Evolutionary conservation across 768 basidiomycete species (phyloP).

Genomic region (Amanita muscaria): DNA sequence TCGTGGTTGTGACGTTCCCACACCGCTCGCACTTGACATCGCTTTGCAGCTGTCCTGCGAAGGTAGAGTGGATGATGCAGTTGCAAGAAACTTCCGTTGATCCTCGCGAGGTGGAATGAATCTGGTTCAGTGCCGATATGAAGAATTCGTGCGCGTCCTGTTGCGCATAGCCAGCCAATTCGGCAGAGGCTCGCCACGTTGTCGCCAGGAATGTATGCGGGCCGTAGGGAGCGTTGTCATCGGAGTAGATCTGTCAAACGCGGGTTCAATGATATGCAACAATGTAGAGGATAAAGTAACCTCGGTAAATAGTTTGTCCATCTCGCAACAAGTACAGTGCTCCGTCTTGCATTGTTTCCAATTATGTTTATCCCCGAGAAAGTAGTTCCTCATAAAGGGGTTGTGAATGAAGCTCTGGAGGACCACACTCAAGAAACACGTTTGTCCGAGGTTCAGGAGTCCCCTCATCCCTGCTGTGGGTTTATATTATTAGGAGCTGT

Average conservation of each 20-base stretch:
- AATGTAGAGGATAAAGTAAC: no score
- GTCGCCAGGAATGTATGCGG: constrained; percentile 78
- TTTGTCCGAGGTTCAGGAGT: constrained; percentile 82
- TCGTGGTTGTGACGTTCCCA: constrained; percentile 63
- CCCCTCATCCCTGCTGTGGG: constrained; percentile 59
- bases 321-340: constrained; percentile 85
- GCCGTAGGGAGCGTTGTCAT: constrained; percentile 57
- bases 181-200: constrained; percentile 74
- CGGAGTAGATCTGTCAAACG: constrained; percentile 47
- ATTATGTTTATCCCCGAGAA: constrained; percentile 88
- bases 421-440: constrained; percentile 90
- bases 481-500: not conserved
- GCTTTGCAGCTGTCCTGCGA: constrained; percentile 79
- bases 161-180: constrained; percentile 87
- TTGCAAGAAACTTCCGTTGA: constrained; percentile 75
- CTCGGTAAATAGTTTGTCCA: constrained; percentile 81
- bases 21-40: constrained; percentile 88
- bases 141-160: constrained; percentile 92
- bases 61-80: constrained; percentile 87
- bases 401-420: constrained; percentile 87
- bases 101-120: constrained; percentile 71
- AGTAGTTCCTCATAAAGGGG: constrained; percentile 81
- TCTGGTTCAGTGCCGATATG: constrained; percentile 76
- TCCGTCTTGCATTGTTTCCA: constrained; percentile 54
- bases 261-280: no score